Evolutionary conservation across 1,284 basidiomycete genomes (phyloP).

Genomic region (Termitomyces sp.): DNA sequence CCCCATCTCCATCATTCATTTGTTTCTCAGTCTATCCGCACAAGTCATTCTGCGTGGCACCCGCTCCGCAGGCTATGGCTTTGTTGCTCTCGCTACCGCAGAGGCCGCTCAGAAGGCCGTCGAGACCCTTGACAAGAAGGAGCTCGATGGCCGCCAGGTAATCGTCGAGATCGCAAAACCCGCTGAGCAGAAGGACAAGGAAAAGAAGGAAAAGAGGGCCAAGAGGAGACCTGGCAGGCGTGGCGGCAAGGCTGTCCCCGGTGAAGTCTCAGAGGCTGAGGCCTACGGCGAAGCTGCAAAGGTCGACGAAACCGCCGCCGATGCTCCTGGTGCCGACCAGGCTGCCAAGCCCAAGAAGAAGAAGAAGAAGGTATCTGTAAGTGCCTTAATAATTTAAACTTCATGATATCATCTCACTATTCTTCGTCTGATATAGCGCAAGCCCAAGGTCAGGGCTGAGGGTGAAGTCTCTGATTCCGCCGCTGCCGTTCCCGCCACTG

Average conservation of each 20-base stretch:
- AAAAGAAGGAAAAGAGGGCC: slow-evolving; percentile 67
- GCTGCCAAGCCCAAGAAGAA: slow-evolving; percentile 76
- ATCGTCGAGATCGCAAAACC: slow-evolving; percentile 90
- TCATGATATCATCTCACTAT: slow-evolving; percentile 10
- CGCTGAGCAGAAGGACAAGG: slow-evolving; percentile 79
- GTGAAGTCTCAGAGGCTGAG: slow-evolving; percentile 82
- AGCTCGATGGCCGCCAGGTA: slow-evolving; percentile 83
- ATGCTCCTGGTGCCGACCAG: slow-evolving; percentile 42
- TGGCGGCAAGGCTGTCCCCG: slow-evolving; percentile 76
- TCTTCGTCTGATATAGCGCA: slow-evolving; percentile 41
- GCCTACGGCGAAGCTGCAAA: slow-evolving; percentile 69
- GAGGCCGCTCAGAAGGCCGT: slow-evolving; percentile 86
- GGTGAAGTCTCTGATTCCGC: slow-evolving; percentile 34
- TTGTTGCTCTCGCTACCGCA: slow-evolving; percentile 76
- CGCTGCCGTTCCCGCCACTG: slow-evolving; percentile 29
- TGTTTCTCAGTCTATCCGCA: slow-evolving; percentile 52
- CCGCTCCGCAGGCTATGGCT: slow-evolving; percentile 87
- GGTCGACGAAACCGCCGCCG: slow-evolving; percentile 37
- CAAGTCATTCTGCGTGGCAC: slow-evolving; percentile 78
- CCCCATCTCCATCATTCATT: slow-evolving; percentile 22
- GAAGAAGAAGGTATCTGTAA: slow-evolving; percentile 64
- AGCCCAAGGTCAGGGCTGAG: slow-evolving; percentile 49
- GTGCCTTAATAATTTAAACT: slow-evolving; percentile 24
- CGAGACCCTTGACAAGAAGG: slow-evolving; percentile 79
- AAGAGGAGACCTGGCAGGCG: slow-evolving; percentile 78